Conservation (phyloP, 2,329 filamentous ascomycete species). For the Sordariomycetes sp. region DNA sequence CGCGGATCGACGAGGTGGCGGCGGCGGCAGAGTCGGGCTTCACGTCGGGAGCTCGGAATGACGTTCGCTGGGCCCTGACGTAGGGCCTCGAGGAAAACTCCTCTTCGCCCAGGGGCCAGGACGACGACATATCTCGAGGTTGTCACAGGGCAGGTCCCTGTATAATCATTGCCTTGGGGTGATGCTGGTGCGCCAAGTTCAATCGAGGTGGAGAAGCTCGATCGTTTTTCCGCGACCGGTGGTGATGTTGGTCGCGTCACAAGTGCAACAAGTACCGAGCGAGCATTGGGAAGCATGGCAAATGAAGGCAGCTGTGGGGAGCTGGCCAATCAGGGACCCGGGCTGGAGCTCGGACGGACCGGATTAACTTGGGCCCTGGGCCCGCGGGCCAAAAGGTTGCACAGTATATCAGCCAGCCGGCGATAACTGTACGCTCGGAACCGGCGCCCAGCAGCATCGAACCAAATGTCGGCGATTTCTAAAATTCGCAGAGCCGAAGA, state of each 20-base stretch:
- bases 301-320: not conserved
- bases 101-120: conserved; percentile 3
- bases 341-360: not conserved
- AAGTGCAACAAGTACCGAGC: too few species aligned
- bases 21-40: not conserved
- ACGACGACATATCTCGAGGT: not conserved
- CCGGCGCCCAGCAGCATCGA: not conserved
- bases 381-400: not conserved
- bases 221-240: not conserved
- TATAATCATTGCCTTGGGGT: not conserved
- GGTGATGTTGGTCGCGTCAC: not conserved
- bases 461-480: not conserved
- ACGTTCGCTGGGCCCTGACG: not conserved
- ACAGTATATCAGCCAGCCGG: not conserved
- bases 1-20: conserved; percentile 3
- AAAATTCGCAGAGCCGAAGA: not conserved
- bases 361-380: not conserved
- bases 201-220: not conserved
- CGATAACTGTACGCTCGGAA: not conserved
- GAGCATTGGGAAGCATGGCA: not conserved
- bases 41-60: not conserved
- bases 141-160: not conserved
- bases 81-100: conserved; percentile 5
- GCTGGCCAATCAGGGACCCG: not conserved
- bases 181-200: not conserved